Conservation (phyloP, 2,329 filamentous ascomycete species). For the Cordyceps fumosorosea region DNA sequence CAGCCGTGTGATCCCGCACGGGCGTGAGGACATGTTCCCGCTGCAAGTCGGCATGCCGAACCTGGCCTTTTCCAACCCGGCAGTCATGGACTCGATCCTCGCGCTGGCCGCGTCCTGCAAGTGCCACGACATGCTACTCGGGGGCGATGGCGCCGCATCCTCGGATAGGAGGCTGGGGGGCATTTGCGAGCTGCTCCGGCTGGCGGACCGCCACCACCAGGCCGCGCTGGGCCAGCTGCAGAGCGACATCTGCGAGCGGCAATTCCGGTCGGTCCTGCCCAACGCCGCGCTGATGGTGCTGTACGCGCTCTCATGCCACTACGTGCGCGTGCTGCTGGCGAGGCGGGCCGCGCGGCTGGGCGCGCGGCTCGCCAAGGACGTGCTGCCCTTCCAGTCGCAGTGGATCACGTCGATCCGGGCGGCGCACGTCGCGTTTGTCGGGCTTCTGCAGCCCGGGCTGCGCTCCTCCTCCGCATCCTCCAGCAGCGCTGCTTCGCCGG, state of each 20-base stretch:
- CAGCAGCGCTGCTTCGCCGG: neutral
- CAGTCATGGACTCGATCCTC: constrained; percentile 36
- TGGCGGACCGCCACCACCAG: constrained; percentile 32
- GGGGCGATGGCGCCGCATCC: neutral
- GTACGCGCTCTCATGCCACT: constrained; percentile 33
- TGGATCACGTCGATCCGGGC: constrained; percentile 33
- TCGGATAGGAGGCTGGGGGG: neutral
- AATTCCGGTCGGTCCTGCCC: constrained; percentile 30
- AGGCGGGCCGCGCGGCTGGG: constrained; percentile 17
- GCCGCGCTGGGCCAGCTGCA: constrained; percentile 32
- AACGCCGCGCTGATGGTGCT: constrained; percentile 37
- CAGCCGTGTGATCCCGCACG: constrained; percentile 29
- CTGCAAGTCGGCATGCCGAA: constrained; percentile 36
- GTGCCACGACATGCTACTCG: constrained; percentile 26
- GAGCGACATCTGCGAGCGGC: constrained; percentile 23
- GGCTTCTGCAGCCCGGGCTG: constrained; percentile 20
- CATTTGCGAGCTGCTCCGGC: constrained; percentile 16
- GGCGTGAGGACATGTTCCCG: constrained; percentile 32
- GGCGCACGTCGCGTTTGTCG: constrained; percentile 27
- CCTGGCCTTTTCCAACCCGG: constrained; percentile 31
- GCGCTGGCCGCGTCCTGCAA: constrained; percentile 35
- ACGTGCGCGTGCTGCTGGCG: constrained; percentile 28
- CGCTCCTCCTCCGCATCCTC: neutral
- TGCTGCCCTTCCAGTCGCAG: constrained; percentile 27
- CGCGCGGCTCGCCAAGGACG: constrained; percentile 17